phyloP scores from a whole-genome alignment of 2,329 filamentous ascomycete genomes.

The Fusarium nelsonii region DNA sequence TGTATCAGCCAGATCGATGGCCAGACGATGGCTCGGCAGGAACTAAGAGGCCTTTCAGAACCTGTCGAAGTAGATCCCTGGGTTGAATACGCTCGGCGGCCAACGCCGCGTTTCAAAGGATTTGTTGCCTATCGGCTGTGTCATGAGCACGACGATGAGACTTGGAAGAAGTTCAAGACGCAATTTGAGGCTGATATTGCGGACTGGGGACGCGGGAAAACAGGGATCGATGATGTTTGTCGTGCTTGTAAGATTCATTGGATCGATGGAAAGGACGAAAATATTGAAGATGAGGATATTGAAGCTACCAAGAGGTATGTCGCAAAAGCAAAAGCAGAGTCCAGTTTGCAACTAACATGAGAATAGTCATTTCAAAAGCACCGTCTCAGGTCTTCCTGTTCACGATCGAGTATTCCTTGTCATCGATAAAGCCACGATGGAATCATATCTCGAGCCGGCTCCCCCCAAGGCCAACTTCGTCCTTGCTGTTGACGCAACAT shows the following conservation, averaged over 20 bases:
- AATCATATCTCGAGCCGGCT: slow-evolving; percentile 42
- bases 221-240: slow-evolving; percentile 21
- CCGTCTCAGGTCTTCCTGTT: neutral
- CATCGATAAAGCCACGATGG: slow-evolving; percentile 44
- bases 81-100: slow-evolving; percentile 9
- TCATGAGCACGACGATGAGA: slow-evolving; percentile 33
- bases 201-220: slow-evolving; percentile 44
- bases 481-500: slow-evolving; percentile 30
- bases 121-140: slow-evolving; percentile 43
- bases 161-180: slow-evolving; percentile 45
- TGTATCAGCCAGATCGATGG: slow-evolving; percentile 21
- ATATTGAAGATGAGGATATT: slow-evolving; percentile 34
- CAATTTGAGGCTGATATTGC: slow-evolving; percentile 45
- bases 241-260: slow-evolving; percentile 39
- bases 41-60: slow-evolving; percentile 17
- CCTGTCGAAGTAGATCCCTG: slow-evolving; percentile 7
- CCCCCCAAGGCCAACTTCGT: slow-evolving; percentile 28
- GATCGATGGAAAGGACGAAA: slow-evolving; percentile 38
- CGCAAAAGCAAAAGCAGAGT: too few relatives aligned
- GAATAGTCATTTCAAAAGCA: slow-evolving; percentile 19
- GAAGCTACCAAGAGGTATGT: slow-evolving; percentile 42
- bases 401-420: slow-evolving; percentile 27
- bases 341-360: neutral
- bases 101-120: neutral
- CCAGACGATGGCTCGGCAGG: slow-evolving; percentile 18